Evolutionary conservation across 148 eudicot genomes (phyloP).

Genomic region (Hydrangea macrophylla): DNA sequence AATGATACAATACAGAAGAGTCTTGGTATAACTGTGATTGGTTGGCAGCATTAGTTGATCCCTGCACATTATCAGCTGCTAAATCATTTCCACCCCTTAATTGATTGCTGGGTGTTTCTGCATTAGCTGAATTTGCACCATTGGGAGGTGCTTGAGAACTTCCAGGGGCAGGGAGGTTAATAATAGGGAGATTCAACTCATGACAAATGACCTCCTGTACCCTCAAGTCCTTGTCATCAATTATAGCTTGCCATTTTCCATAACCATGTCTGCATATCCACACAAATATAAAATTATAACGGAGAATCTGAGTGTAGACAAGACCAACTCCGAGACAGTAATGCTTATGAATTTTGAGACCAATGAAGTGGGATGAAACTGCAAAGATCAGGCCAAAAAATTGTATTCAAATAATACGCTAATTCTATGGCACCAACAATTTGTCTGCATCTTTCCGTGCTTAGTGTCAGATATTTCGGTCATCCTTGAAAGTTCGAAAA

Average conservation of each 20-base stretch:
- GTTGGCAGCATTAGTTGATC: conserved; percentile 38
- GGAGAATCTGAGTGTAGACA: background rate
- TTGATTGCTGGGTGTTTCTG: conserved; percentile 38
- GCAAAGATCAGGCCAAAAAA: background rate
- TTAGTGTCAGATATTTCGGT: background rate
- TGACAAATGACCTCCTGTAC: conserved; percentile 79
- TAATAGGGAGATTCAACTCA: conserved; percentile 73
- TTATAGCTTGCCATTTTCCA: conserved; percentile 97
- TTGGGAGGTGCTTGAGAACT: conserved; percentile 43
- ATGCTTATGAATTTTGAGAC: background rate
- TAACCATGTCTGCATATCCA: conserved; percentile 76
- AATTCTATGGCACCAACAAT: no score
- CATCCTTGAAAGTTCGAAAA: background rate
- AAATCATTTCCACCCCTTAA: conserved; percentile 41
- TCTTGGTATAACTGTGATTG: conserved; percentile 31
- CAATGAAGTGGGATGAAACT: background rate
- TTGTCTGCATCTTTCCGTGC: background rate
- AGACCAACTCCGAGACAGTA: background rate
- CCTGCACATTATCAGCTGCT: conserved; percentile 38
- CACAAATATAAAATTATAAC: background rate
- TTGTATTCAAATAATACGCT: background rate
- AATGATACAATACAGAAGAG: conserved; percentile 46
- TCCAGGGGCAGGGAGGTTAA: conserved; percentile 49
- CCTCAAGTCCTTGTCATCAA: conserved; percentile 77
- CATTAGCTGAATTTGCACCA: conserved; percentile 27